Conservation (phyloP, 495 filamentous ascomycete genomes). For the Neurospora sp. region DNA sequence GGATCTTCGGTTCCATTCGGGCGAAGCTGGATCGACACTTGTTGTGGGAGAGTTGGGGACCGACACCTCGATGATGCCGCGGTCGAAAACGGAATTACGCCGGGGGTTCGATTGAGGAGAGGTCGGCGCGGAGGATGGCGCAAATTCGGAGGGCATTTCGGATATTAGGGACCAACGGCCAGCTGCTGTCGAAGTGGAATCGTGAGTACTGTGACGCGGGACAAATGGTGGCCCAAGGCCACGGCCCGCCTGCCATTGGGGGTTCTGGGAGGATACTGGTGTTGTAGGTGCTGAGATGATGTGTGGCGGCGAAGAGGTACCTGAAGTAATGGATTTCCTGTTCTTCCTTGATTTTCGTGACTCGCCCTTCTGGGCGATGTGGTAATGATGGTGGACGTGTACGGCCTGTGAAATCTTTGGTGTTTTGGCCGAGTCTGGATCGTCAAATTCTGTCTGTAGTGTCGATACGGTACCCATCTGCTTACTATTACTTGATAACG, state of each 20-base stretch:
- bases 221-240: slow-evolving; percentile 1
- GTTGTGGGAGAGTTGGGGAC: slow-evolving; percentile 69
- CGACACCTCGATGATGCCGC: slow-evolving; percentile 46
- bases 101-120: slow-evolving; percentile 66
- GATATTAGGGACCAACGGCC: slow-evolving; percentile 60
- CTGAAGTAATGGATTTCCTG: slow-evolving; percentile 49
- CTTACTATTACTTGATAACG: slow-evolving; percentile 31
- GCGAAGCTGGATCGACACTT: slow-evolving; percentile 49
- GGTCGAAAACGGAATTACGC: slow-evolving; percentile 68
- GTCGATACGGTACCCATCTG: slow-evolving; percentile 36
- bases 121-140: slow-evolving; percentile 63
- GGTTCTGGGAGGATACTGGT: slow-evolving; percentile 6
- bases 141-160: slow-evolving; percentile 47
- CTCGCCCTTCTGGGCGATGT: slow-evolving; percentile 54
- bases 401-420: slow-evolving; percentile 55
- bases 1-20: slow-evolving; percentile 33
- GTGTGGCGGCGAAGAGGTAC: slow-evolving; percentile 47
- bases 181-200: slow-evolving; percentile 37
- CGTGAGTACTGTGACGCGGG: slow-evolving; percentile 19
- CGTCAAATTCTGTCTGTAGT: slow-evolving; percentile 30
- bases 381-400: slow-evolving; percentile 90
- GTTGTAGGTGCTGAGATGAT: slow-evolving; percentile 16
- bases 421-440: slow-evolving; percentile 12
- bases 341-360: slow-evolving; percentile 60
- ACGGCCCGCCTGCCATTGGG: slow-evolving; percentile 10